Evolutionary conservation across 352 stramenopile species (phyloP).

Genomic region (Globisporangium okanoganense): DNA sequence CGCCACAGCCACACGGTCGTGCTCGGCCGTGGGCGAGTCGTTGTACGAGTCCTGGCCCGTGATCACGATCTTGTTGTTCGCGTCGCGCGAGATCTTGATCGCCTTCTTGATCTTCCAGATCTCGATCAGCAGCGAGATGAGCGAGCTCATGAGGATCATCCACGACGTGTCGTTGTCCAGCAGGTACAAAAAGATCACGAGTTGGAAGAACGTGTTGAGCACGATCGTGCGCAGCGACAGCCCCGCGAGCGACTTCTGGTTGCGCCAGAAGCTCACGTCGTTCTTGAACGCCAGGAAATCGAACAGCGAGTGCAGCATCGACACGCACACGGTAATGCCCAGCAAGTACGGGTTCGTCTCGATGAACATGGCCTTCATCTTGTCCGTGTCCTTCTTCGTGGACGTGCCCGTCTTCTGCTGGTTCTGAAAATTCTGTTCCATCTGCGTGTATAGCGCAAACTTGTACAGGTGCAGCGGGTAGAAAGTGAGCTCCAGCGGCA

Average conservation of each 20-base stretch:
- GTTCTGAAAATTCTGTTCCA: constrained; percentile 90
- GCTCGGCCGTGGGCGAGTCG: constrained; percentile 72
- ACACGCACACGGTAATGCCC: constrained; percentile 93
- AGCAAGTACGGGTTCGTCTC: constrained; percentile 98
- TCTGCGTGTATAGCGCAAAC: constrained; percentile 91
- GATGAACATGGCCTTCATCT: constrained; percentile 95
- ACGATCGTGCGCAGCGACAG: constrained; percentile 93
- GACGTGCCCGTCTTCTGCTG: constrained; percentile 92
- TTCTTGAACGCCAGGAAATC: constrained; percentile 99
- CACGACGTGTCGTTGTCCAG: constrained; percentile 97
- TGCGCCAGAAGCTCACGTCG: constrained; percentile 98
- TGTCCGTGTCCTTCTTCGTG: constrained; percentile 87
- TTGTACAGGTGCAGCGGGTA: constrained; percentile 88
- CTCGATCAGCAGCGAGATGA: constrained; percentile 83
- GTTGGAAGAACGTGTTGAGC: constrained; percentile 96
- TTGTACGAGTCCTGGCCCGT: constrained; percentile 82
- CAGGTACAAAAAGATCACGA: constrained; percentile 97
- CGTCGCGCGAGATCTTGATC: constrained; percentile 77
- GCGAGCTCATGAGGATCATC: constrained; percentile 91
- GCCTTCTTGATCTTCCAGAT: constrained; percentile 94
- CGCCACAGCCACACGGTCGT: constrained; percentile 81
- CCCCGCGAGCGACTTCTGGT: constrained; percentile 96
- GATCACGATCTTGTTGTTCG: constrained; percentile 77
- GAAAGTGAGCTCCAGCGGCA: constrained; percentile 86
- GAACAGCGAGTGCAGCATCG: constrained; percentile 97